A percentile compares a stretch with the other conserved stretches of the same genome.
phyloP scores from a whole-genome alignment of 1,284 basidiomycete genomes.

The Ceratorhiza oryzae-sativae region DNA sequence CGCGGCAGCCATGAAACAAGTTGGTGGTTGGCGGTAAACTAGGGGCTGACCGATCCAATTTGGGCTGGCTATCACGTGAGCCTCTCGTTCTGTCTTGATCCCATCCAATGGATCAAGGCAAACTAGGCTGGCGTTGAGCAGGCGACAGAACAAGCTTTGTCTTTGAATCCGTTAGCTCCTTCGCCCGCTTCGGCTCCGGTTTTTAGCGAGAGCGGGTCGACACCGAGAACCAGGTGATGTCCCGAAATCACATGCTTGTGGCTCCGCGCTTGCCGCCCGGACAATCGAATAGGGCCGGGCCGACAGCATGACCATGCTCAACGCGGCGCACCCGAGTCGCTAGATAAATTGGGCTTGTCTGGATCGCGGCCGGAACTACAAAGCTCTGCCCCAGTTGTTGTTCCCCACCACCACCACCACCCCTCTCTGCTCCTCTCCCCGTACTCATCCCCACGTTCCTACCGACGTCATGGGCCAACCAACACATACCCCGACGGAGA shows the following conservation, averaged over 20 bases:
- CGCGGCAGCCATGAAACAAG: background rate
- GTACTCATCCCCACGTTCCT: slow-evolving; percentile 14
- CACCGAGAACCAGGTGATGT: background rate
- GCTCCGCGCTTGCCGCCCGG: slow-evolving; percentile 6
- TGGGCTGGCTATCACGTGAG: background rate
- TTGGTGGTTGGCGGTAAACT: background rate
- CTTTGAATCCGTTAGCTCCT: background rate
- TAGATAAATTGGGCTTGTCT: slow-evolving; percentile 10
- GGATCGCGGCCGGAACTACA: slow-evolving; percentile 35
- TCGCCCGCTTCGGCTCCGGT: background rate
- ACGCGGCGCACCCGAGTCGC: background rate
- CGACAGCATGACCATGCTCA: slow-evolving; percentile 9
- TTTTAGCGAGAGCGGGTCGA: background rate
- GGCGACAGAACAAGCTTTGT: background rate
- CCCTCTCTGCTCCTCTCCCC: background rate
- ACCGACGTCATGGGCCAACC: slow-evolving; percentile 58
- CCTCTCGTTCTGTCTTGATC: background rate
- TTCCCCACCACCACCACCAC: slow-evolving; percentile 7
- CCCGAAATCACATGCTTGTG: slow-evolving; percentile 11
- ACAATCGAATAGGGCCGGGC: background rate
- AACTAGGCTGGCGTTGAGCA: background rate
- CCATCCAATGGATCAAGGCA: background rate
- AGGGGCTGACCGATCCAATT: background rate
- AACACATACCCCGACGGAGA: slow-evolving; percentile 47
- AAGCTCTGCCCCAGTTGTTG: background rate